phyloP scores from a whole-genome alignment of 495 filamentous ascomycete genomes.

The Daldinia childiae region DNA sequence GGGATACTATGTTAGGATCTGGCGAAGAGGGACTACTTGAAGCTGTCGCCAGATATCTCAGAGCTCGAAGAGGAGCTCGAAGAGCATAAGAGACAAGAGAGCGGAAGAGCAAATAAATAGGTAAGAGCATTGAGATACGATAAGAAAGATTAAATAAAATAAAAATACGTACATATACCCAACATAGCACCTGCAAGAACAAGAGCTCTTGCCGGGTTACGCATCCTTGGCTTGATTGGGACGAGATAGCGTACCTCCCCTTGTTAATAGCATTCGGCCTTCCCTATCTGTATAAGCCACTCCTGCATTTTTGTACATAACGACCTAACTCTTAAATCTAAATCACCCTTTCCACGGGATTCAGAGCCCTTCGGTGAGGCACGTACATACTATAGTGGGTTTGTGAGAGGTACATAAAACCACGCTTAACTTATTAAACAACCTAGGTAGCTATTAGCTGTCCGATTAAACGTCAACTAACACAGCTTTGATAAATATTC shows the following conservation, averaged over 20 bases:
- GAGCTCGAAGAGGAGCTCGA: slow-evolving; percentile 6
- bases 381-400: background rate
- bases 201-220: slow-evolving; percentile 9
- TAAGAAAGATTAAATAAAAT: slow-evolving; percentile 10
- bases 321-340: background rate
- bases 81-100: slow-evolving; percentile 5
- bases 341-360: background rate
- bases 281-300: slow-evolving; percentile 39
- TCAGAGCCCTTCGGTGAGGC: background rate
- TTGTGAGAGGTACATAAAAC: slow-evolving; percentile 21
- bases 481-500: background rate
- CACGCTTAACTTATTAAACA: slow-evolving; percentile 26
- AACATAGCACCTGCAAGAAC: background rate
- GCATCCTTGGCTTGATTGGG: slow-evolving; percentile 12
- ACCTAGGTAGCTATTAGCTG: background rate
- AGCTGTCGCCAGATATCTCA: slow-evolving; percentile 11
- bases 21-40: background rate
- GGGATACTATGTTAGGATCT: background rate
- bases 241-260: slow-evolving; percentile 1
- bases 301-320: slow-evolving; percentile 2
- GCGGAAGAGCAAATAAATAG: background rate
- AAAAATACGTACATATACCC: background rate
- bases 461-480: too few relatives aligned
- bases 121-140: background rate
- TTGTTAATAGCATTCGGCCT: slow-evolving; percentile 10